A percentile compares a stretch with the other conserved stretches of the same genome.
Conservation (phyloP, 345 rosid genomes). For the Litchi chinensis region DNA sequence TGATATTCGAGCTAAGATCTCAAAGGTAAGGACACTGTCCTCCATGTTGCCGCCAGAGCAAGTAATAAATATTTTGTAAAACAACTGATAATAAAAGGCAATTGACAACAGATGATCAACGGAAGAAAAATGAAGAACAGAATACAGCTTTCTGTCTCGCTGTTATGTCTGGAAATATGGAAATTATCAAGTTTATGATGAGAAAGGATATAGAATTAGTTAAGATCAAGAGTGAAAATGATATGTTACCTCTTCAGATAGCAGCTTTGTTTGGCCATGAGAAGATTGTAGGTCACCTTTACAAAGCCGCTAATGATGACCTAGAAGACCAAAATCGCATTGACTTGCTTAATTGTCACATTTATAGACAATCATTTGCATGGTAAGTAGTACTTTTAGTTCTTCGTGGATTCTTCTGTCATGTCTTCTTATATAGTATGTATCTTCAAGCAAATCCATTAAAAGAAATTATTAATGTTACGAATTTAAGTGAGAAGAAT, state of each 20-base stretch:
- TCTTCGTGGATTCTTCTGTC: too few relatives aligned
- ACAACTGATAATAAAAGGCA: too few relatives aligned
- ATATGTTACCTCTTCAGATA: neutral
- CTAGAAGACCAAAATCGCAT: neutral
- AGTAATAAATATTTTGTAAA: too few relatives aligned
- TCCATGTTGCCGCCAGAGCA: conserved; percentile 20
- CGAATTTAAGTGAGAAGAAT: too few relatives aligned
- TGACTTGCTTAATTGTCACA: neutral
- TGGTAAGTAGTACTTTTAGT: too few relatives aligned
- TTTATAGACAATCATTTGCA: neutral
- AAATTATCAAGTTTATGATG: conserved; percentile 8
- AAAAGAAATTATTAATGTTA: too few relatives aligned
- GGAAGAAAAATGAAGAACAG: neutral
- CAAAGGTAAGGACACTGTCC: conserved; percentile 17
- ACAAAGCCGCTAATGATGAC: neutral
- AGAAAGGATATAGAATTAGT: neutral
- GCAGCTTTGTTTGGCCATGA: conserved; percentile 21
- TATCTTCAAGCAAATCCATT: too few relatives aligned
- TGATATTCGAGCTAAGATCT: neutral
- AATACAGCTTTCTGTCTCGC: conserved; percentile 15
- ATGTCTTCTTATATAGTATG: too few relatives aligned
- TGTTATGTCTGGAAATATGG: conserved; percentile 7
- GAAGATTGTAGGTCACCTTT: conserved; percentile 13
- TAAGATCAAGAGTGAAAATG: neutral
- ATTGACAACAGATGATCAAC: neutral